Percentiles rank a stretch among this genome's conserved stretches.
phyloP scores from a whole-genome alignment of 768 basidiomycete genomes.

The Russula lepida region DNA sequence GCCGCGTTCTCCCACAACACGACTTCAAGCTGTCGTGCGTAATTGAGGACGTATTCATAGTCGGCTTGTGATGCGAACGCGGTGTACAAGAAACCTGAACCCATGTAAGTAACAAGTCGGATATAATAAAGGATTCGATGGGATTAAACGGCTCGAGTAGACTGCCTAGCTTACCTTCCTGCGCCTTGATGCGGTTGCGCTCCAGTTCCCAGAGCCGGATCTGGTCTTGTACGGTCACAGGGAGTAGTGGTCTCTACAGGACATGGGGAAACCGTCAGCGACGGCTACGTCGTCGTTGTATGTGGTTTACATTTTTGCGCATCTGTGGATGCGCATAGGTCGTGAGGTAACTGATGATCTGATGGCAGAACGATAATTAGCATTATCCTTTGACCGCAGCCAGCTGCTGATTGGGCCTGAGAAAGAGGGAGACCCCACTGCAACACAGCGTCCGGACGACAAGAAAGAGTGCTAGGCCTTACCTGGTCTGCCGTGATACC shows the following conservation, averaged over 20 bases:
- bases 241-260: constrained; percentile 77
- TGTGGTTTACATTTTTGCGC: constrained; percentile 71
- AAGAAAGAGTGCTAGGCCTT: constrained; percentile 19
- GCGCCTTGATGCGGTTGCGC: constrained; percentile 79
- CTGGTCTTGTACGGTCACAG: constrained; percentile 97
- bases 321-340: constrained; percentile 98
- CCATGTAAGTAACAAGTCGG: neutral
- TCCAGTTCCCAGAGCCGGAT: constrained; percentile 97
- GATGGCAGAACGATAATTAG: constrained; percentile 12
- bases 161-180: constrained; percentile 57
- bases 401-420: neutral
- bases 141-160: neutral
- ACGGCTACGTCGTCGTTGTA: constrained; percentile 1
- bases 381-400: neutral
- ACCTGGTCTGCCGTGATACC: constrained; percentile 97
- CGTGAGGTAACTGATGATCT: constrained; percentile 94
- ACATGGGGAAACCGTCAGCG: neutral
- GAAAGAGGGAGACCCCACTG: neutral
- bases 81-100: constrained; percentile 76
- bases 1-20: constrained; percentile 74
- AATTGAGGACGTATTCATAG: constrained; percentile 79
- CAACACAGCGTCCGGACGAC: neutral
- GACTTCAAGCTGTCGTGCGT: constrained; percentile 74
- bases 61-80: constrained; percentile 81
- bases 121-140: neutral